Base-by-base conservation (phyloP, 2,329 filamentous ascomycete genomes). In the Fusarium papillatum region DNA sequence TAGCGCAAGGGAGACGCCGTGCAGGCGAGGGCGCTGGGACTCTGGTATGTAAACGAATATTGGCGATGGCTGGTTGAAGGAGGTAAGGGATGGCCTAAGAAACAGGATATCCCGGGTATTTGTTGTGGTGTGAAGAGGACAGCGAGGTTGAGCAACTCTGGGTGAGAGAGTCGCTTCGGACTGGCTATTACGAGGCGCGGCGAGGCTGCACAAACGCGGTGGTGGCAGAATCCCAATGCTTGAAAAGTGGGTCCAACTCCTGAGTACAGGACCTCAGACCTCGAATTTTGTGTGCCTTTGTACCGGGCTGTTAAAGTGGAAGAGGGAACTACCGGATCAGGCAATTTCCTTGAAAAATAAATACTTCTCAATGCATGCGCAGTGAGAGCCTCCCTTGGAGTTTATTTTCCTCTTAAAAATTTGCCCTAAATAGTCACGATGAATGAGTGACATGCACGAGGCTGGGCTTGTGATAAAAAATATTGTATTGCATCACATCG, bases 141-240 rank as follows among this genome's bases (percentile, higher is more conserved):
- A 69, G 38, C 39, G 39, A 60, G 19, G 39, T 72, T 39, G 46
- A 63, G 64, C 29, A 61, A 71, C 59, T 67, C 55, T 64, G 46
- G 46, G 50, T 29, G 29, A 74, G 41, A 57, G 53, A 48, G 66
- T 55, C 41, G 48, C 46, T 75, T 75, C 63, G 66, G 71, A 53
- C 68, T 70, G 68, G 69, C 50, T 65, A 41, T 50, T 66, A 59
- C 66, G 48, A 76, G 74, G 74, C 74, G 66, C 72, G 71, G 66
- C 69, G 66, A 76, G 74, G 74, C 74, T 76, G 74, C 74, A 76
- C 66, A 68, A 76, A 76, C 74, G 74, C 64, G 72, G 64, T 75
- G 60, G 74, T 76, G 74, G 68, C 62, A 61, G 72, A 70, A 57
- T 41, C 22, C 24, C 70, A 41, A 68, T 66, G 70, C 13, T 53